phyloP scores from a whole-genome alignment of 1,284 basidiomycete genomes.

The Cutaneotrichosporon arboriforme region DNA sequence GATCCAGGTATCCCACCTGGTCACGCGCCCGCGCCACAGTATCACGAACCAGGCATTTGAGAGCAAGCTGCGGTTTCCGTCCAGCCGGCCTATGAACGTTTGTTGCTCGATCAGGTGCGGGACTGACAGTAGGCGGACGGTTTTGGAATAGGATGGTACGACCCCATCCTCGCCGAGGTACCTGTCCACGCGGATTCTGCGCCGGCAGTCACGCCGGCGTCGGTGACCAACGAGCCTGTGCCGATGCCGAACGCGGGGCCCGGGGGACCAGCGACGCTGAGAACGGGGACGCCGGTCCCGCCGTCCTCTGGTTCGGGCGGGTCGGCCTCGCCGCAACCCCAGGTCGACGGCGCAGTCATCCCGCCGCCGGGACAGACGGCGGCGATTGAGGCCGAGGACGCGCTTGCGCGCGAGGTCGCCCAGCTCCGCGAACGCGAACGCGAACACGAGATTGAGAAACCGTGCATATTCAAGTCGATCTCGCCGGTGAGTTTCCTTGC shows the following conservation, averaged over 20 bases:
- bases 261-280: constrained; percentile 3
- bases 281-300: constrained; percentile 7
- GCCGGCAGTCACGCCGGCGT: background rate
- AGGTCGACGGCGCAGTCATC: constrained; percentile 4
- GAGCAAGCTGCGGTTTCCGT: constrained; percentile 75
- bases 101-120: background rate
- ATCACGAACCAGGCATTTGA: constrained; percentile 96
- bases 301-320: background rate
- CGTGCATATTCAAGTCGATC: constrained; percentile 94
- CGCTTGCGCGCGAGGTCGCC: constrained; percentile 23
- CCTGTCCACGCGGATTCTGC: constrained; percentile 1
- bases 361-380: background rate
- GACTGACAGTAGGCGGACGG: constrained; percentile 64
- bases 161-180: constrained; percentile 22
- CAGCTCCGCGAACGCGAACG: constrained; percentile 29
- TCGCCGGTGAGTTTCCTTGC: constrained; percentile 61
- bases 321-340: background rate
- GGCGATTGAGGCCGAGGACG: constrained; percentile 15
- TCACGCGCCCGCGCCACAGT: constrained; percentile 86
- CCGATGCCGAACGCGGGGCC: background rate
- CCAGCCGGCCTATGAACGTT: constrained; percentile 70
- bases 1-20: constrained; percentile 78
- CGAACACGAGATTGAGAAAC: constrained; percentile 74
- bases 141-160: constrained; percentile 81
- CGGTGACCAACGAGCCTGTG: background rate